Base-by-base conservation (phyloP, 495 filamentous ascomycete genomes). In the Echria macrotheca region DNA sequence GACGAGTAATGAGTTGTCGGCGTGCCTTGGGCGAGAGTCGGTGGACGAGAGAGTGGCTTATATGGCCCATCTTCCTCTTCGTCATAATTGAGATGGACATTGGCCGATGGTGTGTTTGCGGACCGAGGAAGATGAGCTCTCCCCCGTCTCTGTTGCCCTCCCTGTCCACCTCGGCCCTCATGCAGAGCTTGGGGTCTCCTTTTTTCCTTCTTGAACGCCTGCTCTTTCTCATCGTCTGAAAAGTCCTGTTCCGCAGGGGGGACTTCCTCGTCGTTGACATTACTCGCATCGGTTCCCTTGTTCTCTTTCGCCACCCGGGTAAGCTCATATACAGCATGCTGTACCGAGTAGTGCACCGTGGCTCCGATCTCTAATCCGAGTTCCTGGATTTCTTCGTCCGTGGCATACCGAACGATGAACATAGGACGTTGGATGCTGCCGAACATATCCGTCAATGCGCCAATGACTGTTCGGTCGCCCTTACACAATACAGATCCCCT, bases 221-320 rank as follows among this genome's bases (percentile, higher is more conserved):
- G 83, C 64, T 97, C 93, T 17, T 85, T 85, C 69, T 97, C 93
- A 53, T 98, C 93, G 54, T 97, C 93, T 0, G 90, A 96, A 59
- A 96, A 97, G 58, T 96, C 93, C 25, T 87, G 75, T 60, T 96
- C 91, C 12, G 89, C 84, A 19, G 84, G 85, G 1, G 68, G 78
- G n/a, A 89, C 74, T 67, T 96, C 91, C 59, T 98, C 93, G 55
- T 98, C 93, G 61, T 94, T 82, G 46, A 94, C 72, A 59, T 96
- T 96, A 31, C 88, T 94, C 0, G 93, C 91, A 67, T 98, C 93
- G 12, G 88, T 88, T 48, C 86, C 86, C 65, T 94, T 96, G 45
- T 81, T 54, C 19, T 75, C 73, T 63, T 85, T 85, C 36, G 96
- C 66, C 3, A 81, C 74, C 64, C 93, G 77, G 0, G 91, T 95